A percentile compares a stretch with the other conserved stretches of the same genome.
Conservation (phyloP, 768 basidiomycete species). For the Termitomyces sp. region DNA sequence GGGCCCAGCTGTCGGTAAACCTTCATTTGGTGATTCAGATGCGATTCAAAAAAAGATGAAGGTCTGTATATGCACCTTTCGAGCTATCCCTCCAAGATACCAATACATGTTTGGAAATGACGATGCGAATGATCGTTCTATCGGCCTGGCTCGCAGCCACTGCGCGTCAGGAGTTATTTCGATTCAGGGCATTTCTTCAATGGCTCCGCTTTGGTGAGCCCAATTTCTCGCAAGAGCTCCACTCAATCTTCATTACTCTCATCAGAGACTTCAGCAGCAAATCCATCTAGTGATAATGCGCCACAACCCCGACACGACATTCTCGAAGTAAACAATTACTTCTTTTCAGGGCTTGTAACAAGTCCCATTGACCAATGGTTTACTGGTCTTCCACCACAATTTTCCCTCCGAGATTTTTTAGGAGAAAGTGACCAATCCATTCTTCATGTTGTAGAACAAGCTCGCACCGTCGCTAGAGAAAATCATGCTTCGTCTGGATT, state of each 20-base stretch:
- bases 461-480: constrained; percentile 42
- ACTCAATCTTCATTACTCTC: background rate
- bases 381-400: constrained; percentile 51
- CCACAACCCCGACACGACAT: constrained; percentile 59
- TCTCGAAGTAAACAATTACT: constrained; percentile 76
- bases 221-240: background rate
- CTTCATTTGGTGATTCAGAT: constrained; percentile 4
- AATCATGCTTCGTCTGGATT: constrained; percentile 44
- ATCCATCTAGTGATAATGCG: constrained; percentile 45
- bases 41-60: constrained; percentile 22
- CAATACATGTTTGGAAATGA: constrained; percentile 44
- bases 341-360: constrained; percentile 61
- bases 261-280: constrained; percentile 44
- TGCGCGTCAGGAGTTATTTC: constrained; percentile 60
- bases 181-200: constrained; percentile 73
- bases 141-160: constrained; percentile 64
- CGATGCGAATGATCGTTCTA: constrained; percentile 53
- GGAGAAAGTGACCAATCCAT: constrained; percentile 29
- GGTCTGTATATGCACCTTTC: constrained; percentile 54
- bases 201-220: constrained; percentile 71
- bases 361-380: constrained; percentile 82
- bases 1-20: constrained; percentile 57
- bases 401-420: constrained; percentile 44
- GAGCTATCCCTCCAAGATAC: constrained; percentile 47
- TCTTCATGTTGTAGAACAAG: constrained; percentile 37